These are phyloP conservation scores for Chlamydomonas applanata DNA, from an alignment of 139 green algal genomes.

Conservation along the genomic window DNA sequence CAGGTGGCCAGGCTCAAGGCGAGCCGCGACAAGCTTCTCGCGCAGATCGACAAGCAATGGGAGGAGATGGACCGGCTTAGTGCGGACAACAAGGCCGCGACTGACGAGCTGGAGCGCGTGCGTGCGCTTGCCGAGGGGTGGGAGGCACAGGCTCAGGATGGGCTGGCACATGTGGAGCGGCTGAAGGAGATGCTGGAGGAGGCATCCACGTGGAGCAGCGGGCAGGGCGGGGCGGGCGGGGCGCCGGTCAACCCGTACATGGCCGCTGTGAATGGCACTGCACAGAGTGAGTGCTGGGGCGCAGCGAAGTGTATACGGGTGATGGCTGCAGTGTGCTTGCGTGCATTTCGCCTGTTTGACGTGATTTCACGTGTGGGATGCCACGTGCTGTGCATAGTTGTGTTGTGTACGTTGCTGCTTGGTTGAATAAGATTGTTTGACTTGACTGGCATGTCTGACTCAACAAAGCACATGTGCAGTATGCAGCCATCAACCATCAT, in stretches of 20 bases:
- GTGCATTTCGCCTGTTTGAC: no score
- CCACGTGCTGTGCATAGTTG: no score
- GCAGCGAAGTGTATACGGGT: no score
- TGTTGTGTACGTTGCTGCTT: no score
- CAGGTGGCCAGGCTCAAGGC: slow-evolving; percentile 54
- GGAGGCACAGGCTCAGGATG: slow-evolving; percentile 61
- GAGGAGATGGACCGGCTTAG: slow-evolving; percentile 57
- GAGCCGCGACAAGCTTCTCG: slow-evolving; percentile 56
- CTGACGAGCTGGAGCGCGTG: slow-evolving; percentile 18
- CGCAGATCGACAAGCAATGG: slow-evolving; percentile 59
- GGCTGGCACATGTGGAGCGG: slow-evolving; percentile 42
- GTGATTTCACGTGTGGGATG: no score
- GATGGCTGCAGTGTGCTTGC: no score
- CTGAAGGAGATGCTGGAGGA: slow-evolving; percentile 76
- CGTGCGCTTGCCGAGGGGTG: slow-evolving; percentile 35
- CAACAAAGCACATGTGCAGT: no score
- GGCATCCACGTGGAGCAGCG: slow-evolving; percentile 49
- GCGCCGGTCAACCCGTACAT: neutral
- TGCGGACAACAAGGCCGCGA: slow-evolving; percentile 38
- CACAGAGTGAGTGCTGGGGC: neutral
- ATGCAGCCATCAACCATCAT: no score
- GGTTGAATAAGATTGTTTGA: no score
- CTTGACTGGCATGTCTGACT: no score
- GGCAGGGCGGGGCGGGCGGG: neutral
- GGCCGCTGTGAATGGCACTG: neutral